Percentiles rank a stretch among this genome's conserved stretches.
phyloP scores from a whole-genome alignment of 345 rosid genomes.

The Acer campestre region DNA sequence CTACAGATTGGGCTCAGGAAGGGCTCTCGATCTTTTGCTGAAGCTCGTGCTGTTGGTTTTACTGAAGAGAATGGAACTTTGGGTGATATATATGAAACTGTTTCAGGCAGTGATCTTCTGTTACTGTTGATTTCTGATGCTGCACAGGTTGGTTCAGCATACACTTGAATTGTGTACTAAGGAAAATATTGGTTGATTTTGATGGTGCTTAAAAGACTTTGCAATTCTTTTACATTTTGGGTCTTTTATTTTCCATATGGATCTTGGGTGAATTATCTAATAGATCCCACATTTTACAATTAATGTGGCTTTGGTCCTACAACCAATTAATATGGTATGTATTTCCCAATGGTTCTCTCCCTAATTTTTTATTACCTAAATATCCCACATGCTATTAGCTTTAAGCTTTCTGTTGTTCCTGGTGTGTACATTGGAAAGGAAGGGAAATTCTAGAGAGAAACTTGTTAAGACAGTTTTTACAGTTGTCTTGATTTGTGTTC shows the following conservation, averaged over 20 bases:
- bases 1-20: constrained; percentile 82
- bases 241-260: not conserved
- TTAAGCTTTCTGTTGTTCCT: not conserved
- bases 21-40: constrained; percentile 83
- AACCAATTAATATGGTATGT: not conserved
- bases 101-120: constrained; percentile 88
- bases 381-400: not conserved
- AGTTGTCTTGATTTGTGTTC: not conserved
- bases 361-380: not conserved
- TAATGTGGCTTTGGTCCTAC: not conserved
- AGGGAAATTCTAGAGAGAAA: not conserved
- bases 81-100: constrained; percentile 90
- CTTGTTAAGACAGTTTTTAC: not conserved
- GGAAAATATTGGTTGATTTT: not conserved
- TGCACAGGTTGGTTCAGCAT: constrained; percentile 64
- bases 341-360: not conserved
- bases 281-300: not conserved
- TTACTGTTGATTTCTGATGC: constrained; percentile 89
- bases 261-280: not conserved
- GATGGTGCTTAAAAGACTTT: not conserved
- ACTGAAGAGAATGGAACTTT: constrained; percentile 81
- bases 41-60: constrained; percentile 91
- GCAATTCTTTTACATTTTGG: not conserved
- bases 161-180: not conserved
- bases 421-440: not conserved